Evolutionary conservation across 1,284 basidiomycete species (phyloP).

Genomic region (Neonothopanus nambi): DNA sequence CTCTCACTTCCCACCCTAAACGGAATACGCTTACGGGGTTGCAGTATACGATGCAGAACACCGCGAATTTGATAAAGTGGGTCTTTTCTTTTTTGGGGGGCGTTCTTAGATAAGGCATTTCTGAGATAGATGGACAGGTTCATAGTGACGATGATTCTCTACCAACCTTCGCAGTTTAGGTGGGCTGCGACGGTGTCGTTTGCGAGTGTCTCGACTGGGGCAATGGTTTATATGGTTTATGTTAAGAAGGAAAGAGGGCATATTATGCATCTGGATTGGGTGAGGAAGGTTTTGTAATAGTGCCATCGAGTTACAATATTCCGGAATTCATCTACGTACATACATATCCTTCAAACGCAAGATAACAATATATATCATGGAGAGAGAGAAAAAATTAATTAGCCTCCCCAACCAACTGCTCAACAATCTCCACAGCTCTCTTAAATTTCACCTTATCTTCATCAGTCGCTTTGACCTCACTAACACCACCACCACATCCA

Average conservation of each 20-base stretch:
- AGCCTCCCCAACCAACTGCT: constrained; percentile 47
- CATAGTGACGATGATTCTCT: constrained; percentile 21
- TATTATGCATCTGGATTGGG: constrained; percentile 19
- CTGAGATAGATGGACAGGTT: neutral
- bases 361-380: no score
- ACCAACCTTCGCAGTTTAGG: constrained; percentile 21
- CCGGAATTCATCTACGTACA: no score
- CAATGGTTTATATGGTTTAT: constrained; percentile 21
- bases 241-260: constrained; percentile 23
- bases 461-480: constrained; percentile 49
- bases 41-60: constrained; percentile 31
- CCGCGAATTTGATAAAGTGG: constrained; percentile 26
- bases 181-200: constrained; percentile 23
- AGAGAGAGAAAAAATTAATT: constrained; percentile 19
- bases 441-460: constrained; percentile 66
- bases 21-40: constrained; percentile 38
- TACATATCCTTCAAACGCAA: no score
- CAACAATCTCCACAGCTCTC: constrained; percentile 66
- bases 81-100: neutral
- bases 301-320: no score
- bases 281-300: constrained; percentile 11
- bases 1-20: constrained; percentile 40
- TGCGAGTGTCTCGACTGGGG: constrained; percentile 21
- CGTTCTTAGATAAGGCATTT: neutral
- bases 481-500: constrained; percentile 56